A percentile compares a stretch with the other conserved stretches of the same genome.
Conservation (phyloP, 2,329 filamentous ascomycete genomes). For the Dactylonectria estremocensis region DNA sequence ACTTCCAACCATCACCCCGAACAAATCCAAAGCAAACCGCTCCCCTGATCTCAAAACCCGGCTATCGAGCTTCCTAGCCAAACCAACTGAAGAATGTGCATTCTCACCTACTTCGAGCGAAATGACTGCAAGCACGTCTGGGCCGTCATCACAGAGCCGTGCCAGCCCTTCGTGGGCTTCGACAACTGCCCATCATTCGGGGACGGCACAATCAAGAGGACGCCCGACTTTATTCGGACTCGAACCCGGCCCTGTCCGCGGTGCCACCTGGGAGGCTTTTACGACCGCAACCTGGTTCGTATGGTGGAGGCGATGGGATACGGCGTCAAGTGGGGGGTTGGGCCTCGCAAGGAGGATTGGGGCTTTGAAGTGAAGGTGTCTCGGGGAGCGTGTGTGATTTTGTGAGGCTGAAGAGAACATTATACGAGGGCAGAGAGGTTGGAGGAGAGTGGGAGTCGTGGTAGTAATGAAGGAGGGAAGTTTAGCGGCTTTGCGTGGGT, state of each 20-base stretch:
- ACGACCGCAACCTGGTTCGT: constrained; percentile 64
- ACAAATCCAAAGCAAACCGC: not conserved
- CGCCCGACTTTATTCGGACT: constrained; percentile 55
- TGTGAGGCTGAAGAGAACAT: constrained; percentile 41
- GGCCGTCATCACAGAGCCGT: constrained; percentile 63
- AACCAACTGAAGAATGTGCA: constrained; percentile 59
- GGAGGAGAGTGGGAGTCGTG: not conserved
- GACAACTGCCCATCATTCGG: constrained; percentile 62
- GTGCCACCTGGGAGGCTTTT: constrained; percentile 58
- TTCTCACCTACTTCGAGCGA: constrained; percentile 64
- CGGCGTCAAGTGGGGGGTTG: constrained; percentile 64
- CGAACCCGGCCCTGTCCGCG: constrained; percentile 58
- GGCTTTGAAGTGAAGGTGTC: constrained; percentile 53
- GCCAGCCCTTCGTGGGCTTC: constrained; percentile 66
- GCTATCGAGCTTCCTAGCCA: too few species aligned
- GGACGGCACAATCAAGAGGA: constrained; percentile 55
- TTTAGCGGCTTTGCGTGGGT: too few species aligned
- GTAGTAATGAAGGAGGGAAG: not conserved
- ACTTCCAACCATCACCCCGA: not conserved
- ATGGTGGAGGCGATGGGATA: constrained; percentile 62
- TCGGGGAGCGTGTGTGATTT: constrained; percentile 48
- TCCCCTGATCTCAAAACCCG: not conserved
- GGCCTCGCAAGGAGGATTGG: constrained; percentile 58
- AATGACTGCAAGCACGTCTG: constrained; percentile 67
- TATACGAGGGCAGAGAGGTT: not conserved